phyloP scores from a whole-genome alignment of 257 asterid genomes.

The Craterostigma plantagineum region DNA sequence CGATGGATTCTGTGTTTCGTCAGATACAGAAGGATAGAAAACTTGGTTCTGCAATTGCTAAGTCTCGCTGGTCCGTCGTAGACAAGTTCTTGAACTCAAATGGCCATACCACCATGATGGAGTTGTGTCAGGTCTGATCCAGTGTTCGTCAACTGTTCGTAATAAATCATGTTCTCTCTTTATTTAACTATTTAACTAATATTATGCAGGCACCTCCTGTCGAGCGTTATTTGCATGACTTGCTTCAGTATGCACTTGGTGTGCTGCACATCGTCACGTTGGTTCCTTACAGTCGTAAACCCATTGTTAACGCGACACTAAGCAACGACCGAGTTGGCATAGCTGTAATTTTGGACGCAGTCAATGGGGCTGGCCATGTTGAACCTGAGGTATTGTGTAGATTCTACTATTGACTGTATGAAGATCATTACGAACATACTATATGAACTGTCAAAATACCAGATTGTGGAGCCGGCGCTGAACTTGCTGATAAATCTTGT shows the following conservation, averaged over 20 bases:
- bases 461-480: constrained; percentile 92
- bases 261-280: constrained; percentile 74
- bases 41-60: constrained; percentile 75
- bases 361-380: constrained; percentile 76
- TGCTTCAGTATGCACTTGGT: constrained; percentile 92
- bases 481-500: constrained; percentile 80
- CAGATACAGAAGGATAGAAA: constrained; percentile 84
- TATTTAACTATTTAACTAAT: constrained; percentile 3
- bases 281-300: constrained; percentile 80
- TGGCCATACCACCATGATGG: constrained; percentile 92
- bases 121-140: constrained; percentile 72
- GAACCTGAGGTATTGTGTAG: constrained; percentile 80
- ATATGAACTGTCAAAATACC: constrained; percentile 10
- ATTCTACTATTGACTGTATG: background rate
- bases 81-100: constrained; percentile 60
- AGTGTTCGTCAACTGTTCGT: background rate
- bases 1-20: constrained; percentile 78
- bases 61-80: constrained; percentile 81
- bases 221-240: constrained; percentile 89
- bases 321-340: constrained; percentile 94
- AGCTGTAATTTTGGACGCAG: constrained; percentile 91
- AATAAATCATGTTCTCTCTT: constrained; percentile 2
- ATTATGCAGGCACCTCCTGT: constrained; percentile 79
- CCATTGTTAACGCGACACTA: constrained; percentile 57
- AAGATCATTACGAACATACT: no score